phyloP scores from a whole-genome alignment of 371 early-diverging fungal species.

The Mucor mucedo region DNA sequence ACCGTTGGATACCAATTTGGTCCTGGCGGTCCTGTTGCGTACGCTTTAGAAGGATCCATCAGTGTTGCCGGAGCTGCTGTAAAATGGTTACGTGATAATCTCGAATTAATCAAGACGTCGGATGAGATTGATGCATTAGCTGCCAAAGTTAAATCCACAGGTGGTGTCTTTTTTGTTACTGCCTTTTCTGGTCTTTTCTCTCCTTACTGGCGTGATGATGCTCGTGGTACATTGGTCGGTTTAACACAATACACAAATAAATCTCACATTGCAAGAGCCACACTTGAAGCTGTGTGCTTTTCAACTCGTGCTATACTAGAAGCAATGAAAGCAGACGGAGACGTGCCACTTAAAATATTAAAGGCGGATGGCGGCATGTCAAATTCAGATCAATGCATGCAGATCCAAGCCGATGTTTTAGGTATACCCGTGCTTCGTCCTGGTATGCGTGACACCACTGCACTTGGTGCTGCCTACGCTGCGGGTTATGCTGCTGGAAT shows the following conservation, averaged over 20 bases:
- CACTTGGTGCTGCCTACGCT: constrained; percentile 93
- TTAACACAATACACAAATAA: constrained; percentile 88
- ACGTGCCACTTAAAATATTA: constrained; percentile 66
- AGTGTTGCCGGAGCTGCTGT: constrained; percentile 94
- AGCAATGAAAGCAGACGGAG: constrained; percentile 80
- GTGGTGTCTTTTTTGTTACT: constrained; percentile 94
- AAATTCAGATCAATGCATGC: constrained; percentile 89
- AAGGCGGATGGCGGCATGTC: constrained; percentile 95
- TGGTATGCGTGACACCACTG: constrained; percentile 90
- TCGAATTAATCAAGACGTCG: constrained; percentile 78
- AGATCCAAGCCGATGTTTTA: constrained; percentile 88
- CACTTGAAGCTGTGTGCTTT: constrained; percentile 90
- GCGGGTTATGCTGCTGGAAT: constrained; percentile 86
- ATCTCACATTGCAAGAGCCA: constrained; percentile 85
- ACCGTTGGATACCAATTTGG: constrained; percentile 94
- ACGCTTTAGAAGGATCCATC: constrained; percentile 95
- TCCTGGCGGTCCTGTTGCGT: constrained; percentile 69
- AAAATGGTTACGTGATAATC: constrained; percentile 89
- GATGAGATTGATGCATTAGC: constrained; percentile 69
- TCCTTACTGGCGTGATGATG: constrained; percentile 95
- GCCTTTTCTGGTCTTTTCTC: constrained; percentile 95
- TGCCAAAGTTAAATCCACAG: constrained; percentile 70
- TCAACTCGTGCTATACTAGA: constrained; percentile 89
- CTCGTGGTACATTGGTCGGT: constrained; percentile 88
- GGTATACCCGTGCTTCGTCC: constrained; percentile 78